A percentile compares a stretch with the other conserved stretches of the same genome.
phyloP scores from a whole-genome alignment of 2,329 filamentous ascomycete genomes.

The Monilinia fructigena region DNA sequence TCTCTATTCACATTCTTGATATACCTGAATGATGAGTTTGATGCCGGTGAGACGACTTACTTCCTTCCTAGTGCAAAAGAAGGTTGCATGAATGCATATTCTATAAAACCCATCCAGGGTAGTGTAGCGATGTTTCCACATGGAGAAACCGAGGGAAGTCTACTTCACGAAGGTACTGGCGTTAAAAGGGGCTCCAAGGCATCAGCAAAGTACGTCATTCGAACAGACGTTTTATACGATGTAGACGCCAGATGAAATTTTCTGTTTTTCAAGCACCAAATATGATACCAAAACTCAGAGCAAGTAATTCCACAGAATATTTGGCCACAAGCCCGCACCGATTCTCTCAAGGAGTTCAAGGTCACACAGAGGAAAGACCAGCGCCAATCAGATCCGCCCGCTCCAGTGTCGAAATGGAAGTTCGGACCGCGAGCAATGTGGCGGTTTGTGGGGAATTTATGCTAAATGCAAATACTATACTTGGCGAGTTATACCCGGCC shows the following conservation, averaged over 20 bases:
- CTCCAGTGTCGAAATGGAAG: slow-evolving; percentile 6
- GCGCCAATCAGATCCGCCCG: not conserved
- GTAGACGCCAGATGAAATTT: slow-evolving; percentile 40
- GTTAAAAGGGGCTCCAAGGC: slow-evolving; percentile 60
- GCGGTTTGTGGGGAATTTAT: slow-evolving; percentile 19
- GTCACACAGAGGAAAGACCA: not conserved
- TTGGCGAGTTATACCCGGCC: not conserved
- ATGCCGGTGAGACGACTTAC: slow-evolving; percentile 69
- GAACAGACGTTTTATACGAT: slow-evolving; percentile 71
- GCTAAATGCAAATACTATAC: slow-evolving; percentile 21
- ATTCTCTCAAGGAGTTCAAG: not conserved
- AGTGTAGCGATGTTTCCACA: slow-evolving; percentile 68
- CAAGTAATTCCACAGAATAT: not conserved
- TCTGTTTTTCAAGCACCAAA: not conserved
- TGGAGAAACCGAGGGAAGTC: slow-evolving; percentile 62
- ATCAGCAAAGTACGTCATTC: slow-evolving; percentile 64
- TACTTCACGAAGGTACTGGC: slow-evolving; percentile 69
- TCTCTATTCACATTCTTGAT: slow-evolving; percentile 68
- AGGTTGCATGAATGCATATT: slow-evolving; percentile 67
- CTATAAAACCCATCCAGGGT: slow-evolving; percentile 67
- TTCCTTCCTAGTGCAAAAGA: slow-evolving; percentile 65
- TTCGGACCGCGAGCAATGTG: slow-evolving; percentile 17
- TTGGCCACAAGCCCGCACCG: not conserved
- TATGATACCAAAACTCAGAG: slow-evolving; percentile 6
- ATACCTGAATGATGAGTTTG: slow-evolving; percentile 70